Evolutionary conservation across 257 asterid species (phyloP), one percentile per base, ranked within the genome.

Genomic region (Lantana camara): DNA sequence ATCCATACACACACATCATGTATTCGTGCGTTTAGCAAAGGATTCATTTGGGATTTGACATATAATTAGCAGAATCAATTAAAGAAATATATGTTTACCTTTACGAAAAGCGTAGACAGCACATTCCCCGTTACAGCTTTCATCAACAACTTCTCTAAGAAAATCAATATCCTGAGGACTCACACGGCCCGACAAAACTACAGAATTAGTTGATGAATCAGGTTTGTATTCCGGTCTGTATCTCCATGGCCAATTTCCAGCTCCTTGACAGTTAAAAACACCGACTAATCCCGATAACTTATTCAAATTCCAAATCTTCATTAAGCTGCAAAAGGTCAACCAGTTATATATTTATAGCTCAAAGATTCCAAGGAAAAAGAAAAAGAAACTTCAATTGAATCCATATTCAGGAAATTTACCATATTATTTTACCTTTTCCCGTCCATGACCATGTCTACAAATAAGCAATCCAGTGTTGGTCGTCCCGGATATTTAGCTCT

Each of bases 221-320:
- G 32, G 16, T n/a, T n/a, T n/a, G 57, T 7, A 47, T 24, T 56
- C 19, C 20, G 50, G 8, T 63, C 73, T 57, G n/a, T 82, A 72
- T 59, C 80, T 73, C 84, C 81, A 64, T 15, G 61, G 82, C 93
- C 91, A 83, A 50, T 37, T 57, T 76, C 89, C 96, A 0, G 85
- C 82, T 3, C 89, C 96, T 80, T 85, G 95, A 79, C 89, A 88
- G 82, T 88, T 85, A 73, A 85, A 85, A 69, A 75, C 85, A 10
- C 91, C 95, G 0, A 85, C 52, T 1, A 85, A 78, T 24, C 95
- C 91, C 1, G 85, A 69, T 40, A 76, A 37, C 59, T 83, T 82
- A 54, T 88, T 88, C 80, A 85, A 60, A 78, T 85, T 88, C 91
- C 96, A 88, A 27, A 85, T 85, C 80, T 88, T 88, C 66, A 88